Conservation (phyloP, 2,329 filamentous ascomycete genomes). For the Aspergillus sp. region DNA sequence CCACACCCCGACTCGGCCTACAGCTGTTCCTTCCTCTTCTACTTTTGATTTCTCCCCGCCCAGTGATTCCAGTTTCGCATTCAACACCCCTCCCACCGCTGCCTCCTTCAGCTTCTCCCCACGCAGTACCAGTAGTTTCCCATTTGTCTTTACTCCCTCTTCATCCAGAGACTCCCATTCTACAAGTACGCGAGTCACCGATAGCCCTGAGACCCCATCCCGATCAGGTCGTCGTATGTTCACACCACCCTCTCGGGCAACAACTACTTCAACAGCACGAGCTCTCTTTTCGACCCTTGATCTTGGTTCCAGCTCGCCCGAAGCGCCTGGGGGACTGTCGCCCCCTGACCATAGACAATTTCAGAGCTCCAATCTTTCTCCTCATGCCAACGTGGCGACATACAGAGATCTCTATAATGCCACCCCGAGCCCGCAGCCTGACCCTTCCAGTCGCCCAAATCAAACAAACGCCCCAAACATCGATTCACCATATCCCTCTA, state of each 20-base stretch:
- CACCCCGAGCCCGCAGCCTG: background rate
- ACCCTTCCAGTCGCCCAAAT: background rate
- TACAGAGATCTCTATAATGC: conserved; percentile 15
- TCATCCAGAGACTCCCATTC: background rate
- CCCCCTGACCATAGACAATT: background rate
- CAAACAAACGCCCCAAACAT: background rate
- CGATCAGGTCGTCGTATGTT: background rate
- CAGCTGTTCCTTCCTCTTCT: background rate
- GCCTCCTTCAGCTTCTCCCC: background rate
- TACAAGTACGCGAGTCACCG: background rate
- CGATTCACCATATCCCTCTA: background rate
- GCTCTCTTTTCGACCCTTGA: background rate
- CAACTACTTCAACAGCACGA: conserved; percentile 1
- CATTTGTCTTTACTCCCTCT: background rate
- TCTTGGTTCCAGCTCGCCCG: background rate
- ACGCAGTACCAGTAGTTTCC: background rate
- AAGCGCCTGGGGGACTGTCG: background rate
- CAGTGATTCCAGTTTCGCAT: background rate
- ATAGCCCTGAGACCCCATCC: background rate
- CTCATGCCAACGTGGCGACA: conserved; percentile 5
- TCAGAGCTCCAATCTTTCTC: background rate
- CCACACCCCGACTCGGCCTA: background rate
- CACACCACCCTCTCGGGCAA: background rate
- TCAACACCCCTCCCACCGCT: background rate
- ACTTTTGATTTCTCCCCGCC: background rate